A percentile compares a stretch with the other conserved stretches of the same genome.
Conservation (phyloP, 208 protist genomes). For the Trypanosoma scelopori region DNA sequence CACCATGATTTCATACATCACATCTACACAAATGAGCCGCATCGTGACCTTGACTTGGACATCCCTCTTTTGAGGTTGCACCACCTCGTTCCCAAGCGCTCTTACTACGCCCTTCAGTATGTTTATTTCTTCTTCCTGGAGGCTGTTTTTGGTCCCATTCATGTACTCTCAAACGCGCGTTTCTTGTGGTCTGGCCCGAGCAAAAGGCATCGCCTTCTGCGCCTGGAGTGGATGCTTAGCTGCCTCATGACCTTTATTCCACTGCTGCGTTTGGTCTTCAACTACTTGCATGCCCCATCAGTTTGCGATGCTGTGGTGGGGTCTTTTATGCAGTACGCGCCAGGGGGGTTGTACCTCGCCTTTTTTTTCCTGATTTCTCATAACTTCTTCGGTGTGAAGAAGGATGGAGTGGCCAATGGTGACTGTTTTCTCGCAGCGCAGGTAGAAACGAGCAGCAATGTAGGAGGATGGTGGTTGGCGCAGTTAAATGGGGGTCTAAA, state of each 20-base stretch:
- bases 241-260: conserved; percentile 56
- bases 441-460: conserved; percentile 72
- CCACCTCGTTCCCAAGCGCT: conserved; percentile 49
- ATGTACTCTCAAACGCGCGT: conserved; percentile 61
- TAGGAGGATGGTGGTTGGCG: conserved; percentile 74
- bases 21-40: conserved; percentile 75
- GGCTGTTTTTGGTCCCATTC: conserved; percentile 67
- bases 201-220: conserved; percentile 53
- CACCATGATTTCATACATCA: conserved; percentile 79
- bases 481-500: conserved; percentile 84
- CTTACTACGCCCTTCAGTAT: conserved; percentile 73
- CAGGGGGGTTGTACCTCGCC: conserved; percentile 79
- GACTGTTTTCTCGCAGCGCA: conserved; percentile 66
- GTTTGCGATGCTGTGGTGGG: conserved; percentile 36
- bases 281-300: conserved; percentile 55
- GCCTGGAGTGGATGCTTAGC: conserved; percentile 57
- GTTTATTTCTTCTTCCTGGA: conserved; percentile 73
- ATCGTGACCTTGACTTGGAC: conserved; percentile 65
- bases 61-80: conserved; percentile 73
- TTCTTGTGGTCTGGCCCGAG: conserved; percentile 56
- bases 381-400: conserved; percentile 77
- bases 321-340: conserved; percentile 60
- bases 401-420: conserved; percentile 48
- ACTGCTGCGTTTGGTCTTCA: conserved; percentile 54
- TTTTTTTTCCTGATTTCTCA: conserved; percentile 86